Percentiles rank a stretch among this genome's conserved stretches.
These are phyloP conservation scores for Paramecium sexaurelia DNA, from an alignment of 73 alveolate genomes.

Conservation along the genomic window DNA sequence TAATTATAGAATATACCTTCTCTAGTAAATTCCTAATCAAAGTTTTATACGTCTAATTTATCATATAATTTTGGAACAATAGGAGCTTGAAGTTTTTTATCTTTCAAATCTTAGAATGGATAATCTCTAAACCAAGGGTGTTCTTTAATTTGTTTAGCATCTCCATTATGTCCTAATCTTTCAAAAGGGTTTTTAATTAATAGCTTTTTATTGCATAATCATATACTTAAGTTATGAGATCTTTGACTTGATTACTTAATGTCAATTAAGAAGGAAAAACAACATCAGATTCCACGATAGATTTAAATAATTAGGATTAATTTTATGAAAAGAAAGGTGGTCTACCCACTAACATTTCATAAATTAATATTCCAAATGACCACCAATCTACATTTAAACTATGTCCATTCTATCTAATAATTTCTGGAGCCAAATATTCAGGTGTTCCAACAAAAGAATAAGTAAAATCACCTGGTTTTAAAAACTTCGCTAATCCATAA, in stretches of 20 bases:
- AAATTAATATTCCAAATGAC: conserved; percentile 81
- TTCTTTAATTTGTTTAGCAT: conserved; percentile 87
- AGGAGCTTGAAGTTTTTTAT: conserved; percentile 75
- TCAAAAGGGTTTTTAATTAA: conserved; percentile 88
- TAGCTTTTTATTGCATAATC: background rate
- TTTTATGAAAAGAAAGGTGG: conserved; percentile 97
- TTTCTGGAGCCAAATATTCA: conserved; percentile 91
- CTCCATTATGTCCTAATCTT: conserved; percentile 92
- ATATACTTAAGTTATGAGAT: conserved; percentile 43
- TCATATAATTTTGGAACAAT: conserved; percentile 73
- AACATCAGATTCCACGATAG: conserved; percentile 87
- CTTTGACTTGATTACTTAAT: conserved; percentile 82
- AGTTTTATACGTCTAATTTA: conserved; percentile 61
- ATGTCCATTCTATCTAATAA: conserved; percentile 78
- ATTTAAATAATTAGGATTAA: conserved; percentile 84
- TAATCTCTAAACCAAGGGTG: conserved; percentile 93
- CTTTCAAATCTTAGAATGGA: conserved; percentile 81
- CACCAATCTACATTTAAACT: conserved; percentile 79
- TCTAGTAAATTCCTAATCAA: conserved; percentile 60
- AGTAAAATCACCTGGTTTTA: conserved; percentile 69
- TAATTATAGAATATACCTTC: background rate
- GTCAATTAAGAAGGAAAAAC: conserved; percentile 82
- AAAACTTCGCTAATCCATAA: conserved; percentile 89
- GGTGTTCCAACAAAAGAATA: conserved; percentile 87
- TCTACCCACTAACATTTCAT: conserved; percentile 97